Percentiles rank a stretch among this genome's conserved stretches.
Conservation (phyloP, 176 grass and related monocot genomes). For the Carex myosuroides region DNA sequence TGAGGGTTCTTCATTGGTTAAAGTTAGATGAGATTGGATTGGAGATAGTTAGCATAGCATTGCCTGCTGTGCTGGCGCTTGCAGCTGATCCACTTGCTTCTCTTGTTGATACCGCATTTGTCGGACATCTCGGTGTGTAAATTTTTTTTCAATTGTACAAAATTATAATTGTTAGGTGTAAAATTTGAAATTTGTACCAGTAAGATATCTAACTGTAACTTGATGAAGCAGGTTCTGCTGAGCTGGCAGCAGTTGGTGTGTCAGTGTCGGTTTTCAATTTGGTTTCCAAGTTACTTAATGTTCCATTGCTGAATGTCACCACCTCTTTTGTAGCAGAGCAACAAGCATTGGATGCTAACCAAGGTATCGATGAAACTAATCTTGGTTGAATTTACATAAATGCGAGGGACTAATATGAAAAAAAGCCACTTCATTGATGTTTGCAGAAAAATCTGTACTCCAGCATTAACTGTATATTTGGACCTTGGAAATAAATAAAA, state of each 20-base stretch:
- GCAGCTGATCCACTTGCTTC: constrained; percentile 74
- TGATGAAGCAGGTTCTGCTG: constrained; percentile 42
- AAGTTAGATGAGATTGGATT: constrained; percentile 64
- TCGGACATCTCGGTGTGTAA: constrained; percentile 61
- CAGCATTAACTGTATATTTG: neutral
- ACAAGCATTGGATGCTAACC: constrained; percentile 33
- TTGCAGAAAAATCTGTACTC: neutral
- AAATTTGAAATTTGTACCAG: neutral
- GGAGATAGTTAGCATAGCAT: constrained; percentile 65
- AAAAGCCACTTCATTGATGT: neutral
- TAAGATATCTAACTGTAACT: neutral
- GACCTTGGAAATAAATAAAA: neutral
- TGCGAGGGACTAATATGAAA: constrained; percentile 18
- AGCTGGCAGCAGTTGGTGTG: constrained; percentile 74
- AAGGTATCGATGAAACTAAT: neutral
- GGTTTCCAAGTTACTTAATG: constrained; percentile 86
- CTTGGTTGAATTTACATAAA: neutral
- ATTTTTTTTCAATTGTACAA: neutral
- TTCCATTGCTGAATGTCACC: constrained; percentile 84
- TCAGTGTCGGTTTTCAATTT: constrained; percentile 81
- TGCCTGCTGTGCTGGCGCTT: constrained; percentile 69
- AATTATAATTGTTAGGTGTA: neutral
- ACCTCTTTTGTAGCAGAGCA: constrained; percentile 93
- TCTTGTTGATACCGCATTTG: constrained; percentile 83
- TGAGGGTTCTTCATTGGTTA: neutral